Base-by-base conservation (phyloP, 2,329 filamentous ascomycete genomes). In the Kalaharituber pfeilii region DNA sequence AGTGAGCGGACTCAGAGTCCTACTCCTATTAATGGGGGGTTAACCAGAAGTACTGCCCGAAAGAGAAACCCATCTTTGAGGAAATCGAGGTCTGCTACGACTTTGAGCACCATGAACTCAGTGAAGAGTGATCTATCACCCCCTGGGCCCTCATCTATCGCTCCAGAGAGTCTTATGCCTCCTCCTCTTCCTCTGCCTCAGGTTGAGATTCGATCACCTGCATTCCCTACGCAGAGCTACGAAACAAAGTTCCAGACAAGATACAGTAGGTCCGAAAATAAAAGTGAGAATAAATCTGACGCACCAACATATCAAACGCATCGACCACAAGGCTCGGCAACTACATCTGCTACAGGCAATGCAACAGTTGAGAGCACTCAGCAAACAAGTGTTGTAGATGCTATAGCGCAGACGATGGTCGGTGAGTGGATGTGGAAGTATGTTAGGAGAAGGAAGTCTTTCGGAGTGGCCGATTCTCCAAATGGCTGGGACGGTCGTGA, bases 381-480 rank as follows among this genome's bases (percentile, higher is more conserved):
- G 61, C 78, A 81, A 44, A 82, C 82, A 0, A 83, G 80, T 45
- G 86, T 96, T 13, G 89, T 98, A 5, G 91, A 96, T 70, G 87
- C 91, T 2, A 96, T 98, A 67, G 88, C 91, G 1, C 88, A 94
- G 66, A 93, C 89, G 0, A 98, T 98, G 91, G 86, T 98, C 27
- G 91, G 91, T 33, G 91, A 96, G 65, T 91, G 86, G 84, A 89
- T 93, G 84, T 88, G 82, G 73, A 93, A 93, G 68, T 91, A 93
- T 64, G 83, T 89, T 29, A 77, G 85, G 51, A 78, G 85, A 66
- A 79, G 89, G 60, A 95, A 88, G 70, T 93, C 89, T 0, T 96
- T 98, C 66, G 86, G 86, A 20, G 59, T 57, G 24, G 52, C 60
- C n/a, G 60, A 60, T 44, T 55, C 58, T n/a, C 71, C 76, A 2